phyloP scores from a whole-genome alignment of 257 asterid genomes.

The Solanum stenotomum region DNA sequence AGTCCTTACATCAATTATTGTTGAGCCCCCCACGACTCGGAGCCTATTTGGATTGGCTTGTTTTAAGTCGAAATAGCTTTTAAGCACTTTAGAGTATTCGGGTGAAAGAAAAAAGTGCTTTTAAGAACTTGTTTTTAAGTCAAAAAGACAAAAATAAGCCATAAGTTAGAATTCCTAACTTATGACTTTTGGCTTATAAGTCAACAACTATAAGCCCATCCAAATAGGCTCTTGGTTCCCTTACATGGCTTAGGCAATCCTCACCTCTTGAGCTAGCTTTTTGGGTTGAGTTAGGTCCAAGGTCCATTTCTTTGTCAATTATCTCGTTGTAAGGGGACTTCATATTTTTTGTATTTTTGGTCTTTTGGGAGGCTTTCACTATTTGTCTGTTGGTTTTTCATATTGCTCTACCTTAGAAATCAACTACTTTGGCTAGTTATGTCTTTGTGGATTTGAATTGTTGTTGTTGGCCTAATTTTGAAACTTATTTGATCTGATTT shows the following conservation, averaged over 20 bases:
- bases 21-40: not conserved
- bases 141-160: not conserved
- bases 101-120: not conserved
- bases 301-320: not conserved
- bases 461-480: not conserved
- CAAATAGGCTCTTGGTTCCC: not conserved
- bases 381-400: not conserved
- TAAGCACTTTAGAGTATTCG: too few relatives aligned
- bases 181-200: not conserved
- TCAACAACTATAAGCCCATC: not conserved
- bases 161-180: not conserved
- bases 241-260: not conserved
- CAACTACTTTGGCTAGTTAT: not conserved
- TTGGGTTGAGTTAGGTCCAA: not conserved
- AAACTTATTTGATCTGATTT: not conserved
- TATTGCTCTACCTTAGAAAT: not conserved
- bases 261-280: not conserved
- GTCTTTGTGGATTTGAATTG: not conserved
- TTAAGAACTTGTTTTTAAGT: not conserved
- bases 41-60: not conserved
- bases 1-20: not conserved
- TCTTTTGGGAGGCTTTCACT: not conserved
- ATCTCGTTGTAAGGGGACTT: not conserved
- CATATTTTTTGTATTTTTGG: not conserved
- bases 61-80: not conserved